Evolutionary conservation across 805 yeast genomes (phyloP), one percentile per base, ranked within the genome.

Genomic region (Sungouiozyma ichnusensis): DNA sequence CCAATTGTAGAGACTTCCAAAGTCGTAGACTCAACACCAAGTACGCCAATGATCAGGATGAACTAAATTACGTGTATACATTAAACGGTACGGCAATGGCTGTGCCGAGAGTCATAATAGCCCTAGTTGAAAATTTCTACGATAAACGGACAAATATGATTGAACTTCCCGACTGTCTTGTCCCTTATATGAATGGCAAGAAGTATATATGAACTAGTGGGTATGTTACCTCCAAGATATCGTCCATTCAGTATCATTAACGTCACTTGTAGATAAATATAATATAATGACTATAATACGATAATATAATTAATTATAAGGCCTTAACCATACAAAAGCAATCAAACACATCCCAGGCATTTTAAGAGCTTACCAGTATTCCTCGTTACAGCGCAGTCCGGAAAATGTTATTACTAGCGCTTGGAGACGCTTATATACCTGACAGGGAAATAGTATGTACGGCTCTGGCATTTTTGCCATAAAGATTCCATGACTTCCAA

Each of bases 51-150:
- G 65, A 57, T 2, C 56, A 58, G 3, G 62, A 60, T 2, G 63
- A 51, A 55, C 52, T 29, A 48, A 41, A 64, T 36, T 83, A 71
- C 54, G 86, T 77, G 0, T 87, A 85, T 48, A 92, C 98, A 0
- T 68, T 92, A 37, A 92, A 92, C 51, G 98, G 97, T 15, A 92
- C 98, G 0, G 95, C 95, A 2, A 73, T 88, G 73, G 98, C 98
- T 1, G 81, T 90, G 14, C 98, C 98, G 2, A 68, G 98, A 45
- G 81, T 88, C 1, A 78, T 92, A 16, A 72, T 88, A 16, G 96
- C 97, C 1, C 71, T 92, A n/a, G 65, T 90, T 3, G 98, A 92
- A 63, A 92, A 83, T 58, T 73, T 73, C 51, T 92, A 83, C 54
- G 81, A 86, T 47, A 73, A 78, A 2, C 60, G 50, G 3, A 69